A percentile compares a stretch with the other conserved stretches of the same genome.
These are phyloP conservation scores for Ophiostoma sp. DNA, from an alignment of 2,329 filamentous ascomycete genomes.

Conservation along the genomic window DNA sequence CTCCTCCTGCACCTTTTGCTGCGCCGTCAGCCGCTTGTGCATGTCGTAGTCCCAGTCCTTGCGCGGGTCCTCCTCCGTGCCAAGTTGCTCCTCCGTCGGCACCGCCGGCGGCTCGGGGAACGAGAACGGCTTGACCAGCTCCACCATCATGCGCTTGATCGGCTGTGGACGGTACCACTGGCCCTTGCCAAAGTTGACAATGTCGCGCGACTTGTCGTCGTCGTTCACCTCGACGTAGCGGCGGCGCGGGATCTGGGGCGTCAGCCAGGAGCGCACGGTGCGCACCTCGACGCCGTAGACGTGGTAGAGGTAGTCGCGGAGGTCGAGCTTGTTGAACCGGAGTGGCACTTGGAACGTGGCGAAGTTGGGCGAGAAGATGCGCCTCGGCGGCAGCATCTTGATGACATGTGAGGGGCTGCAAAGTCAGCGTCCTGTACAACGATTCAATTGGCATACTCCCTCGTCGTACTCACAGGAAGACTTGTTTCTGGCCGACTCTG, in stretches of 20 bases:
- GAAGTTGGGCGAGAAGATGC: slow-evolving; percentile 71
- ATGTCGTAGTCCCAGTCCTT: slow-evolving; percentile 64
- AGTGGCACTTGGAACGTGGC: slow-evolving; percentile 90
- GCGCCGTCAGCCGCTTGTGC: slow-evolving; percentile 40
- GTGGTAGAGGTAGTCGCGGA: slow-evolving; percentile 91
- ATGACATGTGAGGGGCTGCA: slow-evolving; percentile 77
- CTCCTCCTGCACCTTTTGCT: slow-evolving; percentile 35
- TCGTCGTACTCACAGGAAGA: slow-evolving; percentile 52
- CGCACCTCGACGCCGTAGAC: slow-evolving; percentile 74
- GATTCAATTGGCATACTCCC: not conserved
- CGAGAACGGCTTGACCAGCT: slow-evolving; percentile 82
- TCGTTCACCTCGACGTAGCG: slow-evolving; percentile 48
- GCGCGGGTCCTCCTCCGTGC: slow-evolving; percentile 32
- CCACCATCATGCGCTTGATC: slow-evolving; percentile 92
- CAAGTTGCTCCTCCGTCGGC: slow-evolving; percentile 36
- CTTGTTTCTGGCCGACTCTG: slow-evolving; percentile 53
- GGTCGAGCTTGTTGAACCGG: slow-evolving; percentile 91
- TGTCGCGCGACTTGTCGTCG: slow-evolving; percentile 3
- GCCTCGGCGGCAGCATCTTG: slow-evolving; percentile 70
- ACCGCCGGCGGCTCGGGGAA: slow-evolving; percentile 74
- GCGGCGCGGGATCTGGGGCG: slow-evolving; percentile 61
- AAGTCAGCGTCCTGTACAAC: too few species aligned
- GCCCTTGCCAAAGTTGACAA: slow-evolving; percentile 37
- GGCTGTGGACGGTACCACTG: slow-evolving; percentile 69
- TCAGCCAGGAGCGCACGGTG: slow-evolving; percentile 76